A percentile compares a stretch with the other conserved stretches of the same genome.
Evolutionary conservation across 352 stramenopile species (phyloP).

Genomic region (Blastocystis sp.): DNA sequence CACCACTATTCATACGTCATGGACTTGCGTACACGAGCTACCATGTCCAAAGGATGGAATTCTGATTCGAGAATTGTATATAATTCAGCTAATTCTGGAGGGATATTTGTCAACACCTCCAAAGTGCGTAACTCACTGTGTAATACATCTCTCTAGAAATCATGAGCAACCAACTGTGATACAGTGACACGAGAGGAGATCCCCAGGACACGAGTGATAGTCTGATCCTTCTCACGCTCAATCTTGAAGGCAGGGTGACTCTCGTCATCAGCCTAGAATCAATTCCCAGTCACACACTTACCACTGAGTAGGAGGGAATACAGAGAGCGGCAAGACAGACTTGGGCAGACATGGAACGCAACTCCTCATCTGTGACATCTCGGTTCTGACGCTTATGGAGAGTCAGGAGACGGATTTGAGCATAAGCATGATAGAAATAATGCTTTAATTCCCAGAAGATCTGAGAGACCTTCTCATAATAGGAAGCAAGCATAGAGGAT

Average conservation of each 20-base stretch:
- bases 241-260: slow-evolving; percentile 16
- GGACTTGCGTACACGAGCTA: background rate
- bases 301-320: background rate
- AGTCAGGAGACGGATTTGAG: background rate
- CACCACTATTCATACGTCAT: background rate
- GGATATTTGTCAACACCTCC: background rate
- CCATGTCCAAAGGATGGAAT: slow-evolving; percentile 38
- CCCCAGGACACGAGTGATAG: background rate
- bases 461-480: background rate
- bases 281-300: background rate
- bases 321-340: background rate
- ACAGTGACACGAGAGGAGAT: background rate
- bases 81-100: background rate
- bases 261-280: slow-evolving; percentile 30
- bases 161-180: background rate
- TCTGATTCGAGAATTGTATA: slow-evolving; percentile 18
- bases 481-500: background rate
- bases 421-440: slow-evolving; percentile 47
- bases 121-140: background rate
- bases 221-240: slow-evolving; percentile 23
- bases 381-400: background rate
- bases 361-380: background rate
- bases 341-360: background rate
- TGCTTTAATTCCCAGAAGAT: slow-evolving; percentile 36
- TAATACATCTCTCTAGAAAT: background rate